phyloP scores from a whole-genome alignment of 805 yeast species.

The Grigorovia yakushimaensis region DNA sequence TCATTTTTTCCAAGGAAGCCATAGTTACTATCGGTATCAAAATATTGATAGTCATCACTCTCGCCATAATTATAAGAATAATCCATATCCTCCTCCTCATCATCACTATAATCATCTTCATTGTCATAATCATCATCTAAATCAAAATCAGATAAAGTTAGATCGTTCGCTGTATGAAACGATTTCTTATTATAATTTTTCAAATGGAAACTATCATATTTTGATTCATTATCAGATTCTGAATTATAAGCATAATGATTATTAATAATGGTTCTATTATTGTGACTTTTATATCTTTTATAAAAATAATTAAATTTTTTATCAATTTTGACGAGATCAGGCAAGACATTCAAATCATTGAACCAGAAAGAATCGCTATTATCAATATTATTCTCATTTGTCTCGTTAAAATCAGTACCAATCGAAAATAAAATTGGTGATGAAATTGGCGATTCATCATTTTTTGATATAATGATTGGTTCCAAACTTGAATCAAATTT shows the following conservation, averaged over 20 bases:
- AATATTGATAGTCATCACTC: conserved; percentile 1
- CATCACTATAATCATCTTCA: conserved; percentile 3
- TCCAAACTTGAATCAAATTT: conserved; percentile 51
- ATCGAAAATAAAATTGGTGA: conserved; percentile 14
- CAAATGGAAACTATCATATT: neutral
- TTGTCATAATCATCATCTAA: conserved; percentile 4
- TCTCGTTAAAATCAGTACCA: neutral
- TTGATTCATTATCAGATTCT: neutral
- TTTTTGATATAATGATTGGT: conserved; percentile 55
- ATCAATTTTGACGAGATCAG: conserved; percentile 6
- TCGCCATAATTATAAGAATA: conserved; percentile 5
- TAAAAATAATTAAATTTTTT: conserved; percentile 3
- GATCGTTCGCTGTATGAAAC: neutral
- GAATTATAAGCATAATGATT: neutral
- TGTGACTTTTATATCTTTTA: neutral
- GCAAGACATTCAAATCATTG: conserved; percentile 6
- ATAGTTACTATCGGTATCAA: neutral
- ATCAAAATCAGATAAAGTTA: conserved; percentile 5
- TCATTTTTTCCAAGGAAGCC: no score
- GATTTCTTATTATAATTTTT: neutral
- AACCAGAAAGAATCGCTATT: conserved; percentile 11
- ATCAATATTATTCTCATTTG: neutral
- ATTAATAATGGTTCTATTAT: neutral
- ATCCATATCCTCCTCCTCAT: conserved; percentile 2
- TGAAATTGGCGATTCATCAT: conserved; percentile 28